Percentiles rank a stretch among this genome's conserved stretches.
These are phyloP conservation scores for Sporothrix euskadiensis DNA, from an alignment of 2,329 filamentous ascomycete genomes.

Conservation along the genomic window DNA sequence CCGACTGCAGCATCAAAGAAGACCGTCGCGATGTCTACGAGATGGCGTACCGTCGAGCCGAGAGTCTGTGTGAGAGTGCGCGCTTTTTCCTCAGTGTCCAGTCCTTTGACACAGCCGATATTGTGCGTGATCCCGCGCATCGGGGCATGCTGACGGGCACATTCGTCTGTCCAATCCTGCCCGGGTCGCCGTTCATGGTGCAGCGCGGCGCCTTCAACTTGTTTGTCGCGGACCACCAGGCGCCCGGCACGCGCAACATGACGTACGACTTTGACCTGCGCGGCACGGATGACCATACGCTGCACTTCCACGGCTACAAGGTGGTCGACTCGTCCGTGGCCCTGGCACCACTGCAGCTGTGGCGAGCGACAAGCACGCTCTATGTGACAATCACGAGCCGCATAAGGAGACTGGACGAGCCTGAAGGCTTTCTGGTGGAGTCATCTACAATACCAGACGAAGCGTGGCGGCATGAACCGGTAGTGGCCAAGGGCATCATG, in stretches of 20 bases:
- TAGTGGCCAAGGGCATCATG: conserved; percentile 62
- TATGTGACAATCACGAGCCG: conserved; percentile 59
- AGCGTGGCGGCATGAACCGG: conserved; percentile 40
- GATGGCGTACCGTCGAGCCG: conserved; percentile 53
- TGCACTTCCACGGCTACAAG: conserved; percentile 64
- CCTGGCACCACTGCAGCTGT: conserved; percentile 57
- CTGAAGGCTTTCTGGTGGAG: background rate
- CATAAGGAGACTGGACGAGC: background rate
- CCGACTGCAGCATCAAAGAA: conserved; percentile 40
- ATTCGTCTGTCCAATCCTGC: conserved; percentile 56
- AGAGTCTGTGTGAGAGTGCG: conserved; percentile 56
- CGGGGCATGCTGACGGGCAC: conserved; percentile 59
- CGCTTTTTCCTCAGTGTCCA: conserved; percentile 61
- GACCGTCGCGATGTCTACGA: conserved; percentile 55
- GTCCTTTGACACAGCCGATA: conserved; percentile 53
- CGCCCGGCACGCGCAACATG: conserved; percentile 59
- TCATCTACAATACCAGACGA: conserved; percentile 41
- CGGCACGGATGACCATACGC: conserved; percentile 52
- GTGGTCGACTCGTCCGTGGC: conserved; percentile 61
- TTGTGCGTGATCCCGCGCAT: conserved; percentile 52
- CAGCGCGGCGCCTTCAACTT: conserved; percentile 58
- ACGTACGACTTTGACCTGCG: conserved; percentile 64
- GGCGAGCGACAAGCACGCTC: conserved; percentile 62
- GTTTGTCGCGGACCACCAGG: conserved; percentile 54
- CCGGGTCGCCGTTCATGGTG: conserved; percentile 62